phyloP scores from a whole-genome alignment of 345 rosid species.

The Garcia nutans region DNA sequence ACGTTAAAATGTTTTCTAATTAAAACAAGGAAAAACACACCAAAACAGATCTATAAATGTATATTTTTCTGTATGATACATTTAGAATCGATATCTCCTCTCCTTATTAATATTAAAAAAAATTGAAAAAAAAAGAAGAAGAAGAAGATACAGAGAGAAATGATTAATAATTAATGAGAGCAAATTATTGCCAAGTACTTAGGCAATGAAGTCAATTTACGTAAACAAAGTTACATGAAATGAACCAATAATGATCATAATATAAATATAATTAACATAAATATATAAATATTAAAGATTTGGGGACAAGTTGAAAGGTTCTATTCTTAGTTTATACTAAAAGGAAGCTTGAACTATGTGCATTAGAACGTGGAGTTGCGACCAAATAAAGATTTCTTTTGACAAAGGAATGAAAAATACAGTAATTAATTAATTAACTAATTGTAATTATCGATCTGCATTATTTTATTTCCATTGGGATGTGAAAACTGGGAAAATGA shows the following conservation, averaged over 20 bases:
- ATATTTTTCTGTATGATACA: too few species aligned
- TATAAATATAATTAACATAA: background rate
- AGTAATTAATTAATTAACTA: background rate
- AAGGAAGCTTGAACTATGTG: constrained; percentile 41
- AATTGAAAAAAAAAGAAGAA: too few species aligned
- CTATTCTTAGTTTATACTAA: constrained; percentile 21
- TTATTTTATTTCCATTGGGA: constrained; percentile 14
- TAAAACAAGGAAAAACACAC: too few species aligned
- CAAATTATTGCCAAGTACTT: background rate
- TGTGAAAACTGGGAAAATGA: background rate
- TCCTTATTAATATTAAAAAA: too few species aligned
- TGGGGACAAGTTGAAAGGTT: constrained; percentile 14
- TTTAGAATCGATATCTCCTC: too few species aligned
- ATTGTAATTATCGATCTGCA: background rate
- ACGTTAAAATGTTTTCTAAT: too few species aligned
- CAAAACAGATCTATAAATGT: too few species aligned
- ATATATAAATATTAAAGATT: constrained; percentile 12
- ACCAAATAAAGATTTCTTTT: constrained; percentile 37
- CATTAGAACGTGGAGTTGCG: constrained; percentile 47
- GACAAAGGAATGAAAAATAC: constrained; percentile 8
- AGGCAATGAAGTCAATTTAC: background rate
- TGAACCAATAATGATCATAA: background rate
- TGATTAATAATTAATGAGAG: background rate
- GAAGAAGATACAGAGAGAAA: too few species aligned
- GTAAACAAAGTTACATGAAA: background rate